Conservation (phyloP, 768 basidiomycete species). For the Mycena venus region DNA sequence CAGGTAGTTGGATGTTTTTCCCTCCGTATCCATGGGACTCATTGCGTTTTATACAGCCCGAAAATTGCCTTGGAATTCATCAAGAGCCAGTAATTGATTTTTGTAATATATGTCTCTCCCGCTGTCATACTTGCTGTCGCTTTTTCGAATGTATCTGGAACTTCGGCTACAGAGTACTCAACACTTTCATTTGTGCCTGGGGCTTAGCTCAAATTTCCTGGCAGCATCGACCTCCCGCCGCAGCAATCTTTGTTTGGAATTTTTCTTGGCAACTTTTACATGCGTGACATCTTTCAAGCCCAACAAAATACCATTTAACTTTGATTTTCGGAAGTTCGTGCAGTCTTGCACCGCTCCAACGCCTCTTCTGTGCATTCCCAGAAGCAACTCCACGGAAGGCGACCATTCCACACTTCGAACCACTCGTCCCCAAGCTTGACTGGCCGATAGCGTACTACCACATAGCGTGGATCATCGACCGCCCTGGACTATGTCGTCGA, state of each 20-base stretch:
- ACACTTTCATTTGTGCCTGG: no score
- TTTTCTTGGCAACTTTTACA: no score
- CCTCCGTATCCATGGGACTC: background rate
- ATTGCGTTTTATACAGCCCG: conserved; percentile 55
- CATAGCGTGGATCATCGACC: background rate
- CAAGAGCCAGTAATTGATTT: conserved; percentile 54
- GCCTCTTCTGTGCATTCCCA: conserved; percentile 13
- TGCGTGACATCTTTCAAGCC: no score
- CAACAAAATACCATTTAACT: background rate
- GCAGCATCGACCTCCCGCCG: no score
- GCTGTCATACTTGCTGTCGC: conserved; percentile 32
- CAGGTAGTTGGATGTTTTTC: conserved; percentile 63
- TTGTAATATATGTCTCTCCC: conserved; percentile 7
- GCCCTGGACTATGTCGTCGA: background rate
- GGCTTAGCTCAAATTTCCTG: no score
- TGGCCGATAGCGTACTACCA: background rate
- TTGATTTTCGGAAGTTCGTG: background rate
- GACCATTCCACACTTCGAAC: background rate
- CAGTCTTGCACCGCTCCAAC: background rate
- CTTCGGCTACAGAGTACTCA: no score
- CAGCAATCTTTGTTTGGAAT: no score
- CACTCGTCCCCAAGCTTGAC: background rate
- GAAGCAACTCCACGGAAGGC: background rate
- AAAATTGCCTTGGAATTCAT: conserved; percentile 78
- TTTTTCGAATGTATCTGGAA: conserved; percentile 17